Evolutionary conservation across 2,329 filamentous ascomycete genomes (phyloP).

Genomic region (Microsporum audouinii): DNA sequence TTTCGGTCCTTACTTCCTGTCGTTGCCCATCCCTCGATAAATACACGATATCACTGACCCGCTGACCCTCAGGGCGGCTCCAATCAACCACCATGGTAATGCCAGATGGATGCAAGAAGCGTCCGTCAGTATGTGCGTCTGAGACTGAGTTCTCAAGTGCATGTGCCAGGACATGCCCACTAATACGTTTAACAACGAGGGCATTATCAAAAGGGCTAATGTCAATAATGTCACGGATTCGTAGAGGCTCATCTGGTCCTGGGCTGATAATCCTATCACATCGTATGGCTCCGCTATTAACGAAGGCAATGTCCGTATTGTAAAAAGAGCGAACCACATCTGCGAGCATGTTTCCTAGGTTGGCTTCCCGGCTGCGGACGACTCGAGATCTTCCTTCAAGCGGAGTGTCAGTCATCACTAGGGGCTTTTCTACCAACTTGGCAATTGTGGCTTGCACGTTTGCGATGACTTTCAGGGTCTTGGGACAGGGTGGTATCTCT

Average conservation of each 20-base stretch:
- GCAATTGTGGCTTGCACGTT: not conserved
- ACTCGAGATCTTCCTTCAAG: not conserved
- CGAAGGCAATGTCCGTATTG: not conserved
- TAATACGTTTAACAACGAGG: not conserved
- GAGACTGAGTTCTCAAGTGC: not conserved
- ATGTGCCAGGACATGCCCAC: not conserved
- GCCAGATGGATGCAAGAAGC: not conserved
- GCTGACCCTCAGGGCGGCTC: not conserved
- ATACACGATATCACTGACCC: not conserved
- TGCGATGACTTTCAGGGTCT: not conserved
- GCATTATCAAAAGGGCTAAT: not conserved
- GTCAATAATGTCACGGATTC: not conserved
- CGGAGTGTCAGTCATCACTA: not conserved
- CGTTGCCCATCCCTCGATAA: not conserved
- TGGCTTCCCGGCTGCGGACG: not conserved
- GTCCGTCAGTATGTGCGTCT: not conserved
- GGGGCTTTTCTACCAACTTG: not conserved
- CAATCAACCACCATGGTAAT: not conserved
- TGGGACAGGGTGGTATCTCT: not conserved
- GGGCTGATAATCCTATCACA: not conserved
- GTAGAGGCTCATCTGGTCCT: not conserved
- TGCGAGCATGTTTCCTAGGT: not conserved
- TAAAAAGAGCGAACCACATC: not conserved
- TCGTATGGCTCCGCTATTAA: not conserved
- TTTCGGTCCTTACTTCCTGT: not conserved